Base-by-base conservation (phyloP, 805 yeast genomes). In the Vanderwaltozyma tropicalis region DNA sequence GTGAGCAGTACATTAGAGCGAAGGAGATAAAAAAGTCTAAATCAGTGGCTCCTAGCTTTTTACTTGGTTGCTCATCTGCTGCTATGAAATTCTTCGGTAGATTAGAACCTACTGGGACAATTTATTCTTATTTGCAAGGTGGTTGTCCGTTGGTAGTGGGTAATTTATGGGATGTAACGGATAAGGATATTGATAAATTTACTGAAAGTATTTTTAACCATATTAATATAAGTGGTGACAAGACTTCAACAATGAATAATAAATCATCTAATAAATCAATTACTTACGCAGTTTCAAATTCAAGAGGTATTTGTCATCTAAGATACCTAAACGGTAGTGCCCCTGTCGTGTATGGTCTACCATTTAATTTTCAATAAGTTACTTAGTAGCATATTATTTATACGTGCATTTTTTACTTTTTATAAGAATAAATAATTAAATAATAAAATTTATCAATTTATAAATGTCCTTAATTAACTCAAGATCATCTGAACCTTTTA, bases 111-210 rank as follows among this genome's bases (percentile, higher is more conserved):
- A 68, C 72, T 44, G 95, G 96, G 1, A 81, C 89, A 3, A 72
- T 86, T 0, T 70, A 73, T 46, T 76, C 82, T 35, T 87, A 87
- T 67, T 56, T 92, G 20, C 63, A 72, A 9, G 92, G 87, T 17
- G 94, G 95, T 0, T 74, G 85, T 34, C 92, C 95, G 0, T 69
- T 82, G 76, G 69, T 86, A 1, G 62, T 92, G 27, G 96, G 85
- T 0, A 86, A 85, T 50, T 60, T 92, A 40, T 92, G 98, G 98
- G 96, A 87, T 57, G 96, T 92, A 4, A 92, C 97, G 0, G 97
- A 92, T 59, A 87, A 83, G 47, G 99, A 92, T 56, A 84, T 86
- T 35, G 97, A 92, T 58, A 70, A 68, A 48, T 86, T 88, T 48
- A 80, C 85, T 18, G 42, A 69, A 9, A 63, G 72, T 2, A 55